phyloP scores from a whole-genome alignment of 2,329 filamentous ascomycete genomes.

The Paracoccidioides lutzii region DNA sequence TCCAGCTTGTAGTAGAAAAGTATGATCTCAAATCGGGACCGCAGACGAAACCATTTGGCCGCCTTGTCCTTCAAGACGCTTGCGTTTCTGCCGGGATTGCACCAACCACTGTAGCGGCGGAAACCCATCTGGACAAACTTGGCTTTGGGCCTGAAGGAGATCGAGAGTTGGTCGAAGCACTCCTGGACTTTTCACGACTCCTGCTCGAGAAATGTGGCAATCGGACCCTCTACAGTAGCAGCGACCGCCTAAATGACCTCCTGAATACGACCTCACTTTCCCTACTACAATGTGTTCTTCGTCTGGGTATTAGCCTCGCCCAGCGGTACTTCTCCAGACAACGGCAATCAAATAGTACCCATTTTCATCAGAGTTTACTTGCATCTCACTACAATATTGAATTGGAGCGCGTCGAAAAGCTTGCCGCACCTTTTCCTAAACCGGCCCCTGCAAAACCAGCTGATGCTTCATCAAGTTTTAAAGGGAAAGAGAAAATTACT shows the following conservation, averaged over 20 bases:
- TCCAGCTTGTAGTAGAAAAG: conserved; percentile 66
- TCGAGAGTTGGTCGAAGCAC: conserved; percentile 60
- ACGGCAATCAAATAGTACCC: conserved; percentile 49
- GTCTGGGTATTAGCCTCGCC: conserved; percentile 72
- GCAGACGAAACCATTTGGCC: conserved; percentile 61
- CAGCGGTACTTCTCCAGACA: conserved; percentile 87
- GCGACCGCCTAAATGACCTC: conserved; percentile 73
- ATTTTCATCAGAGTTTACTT: conserved; percentile 60
- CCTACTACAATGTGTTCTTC: conserved; percentile 64
- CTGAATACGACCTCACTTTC: conserved; percentile 75
- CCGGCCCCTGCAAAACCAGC: conserved; percentile 40
- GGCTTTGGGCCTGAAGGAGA: conserved; percentile 67
- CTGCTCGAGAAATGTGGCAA: conserved; percentile 93
- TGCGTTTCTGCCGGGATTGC: conserved; percentile 49
- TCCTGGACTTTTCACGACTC: conserved; percentile 75
- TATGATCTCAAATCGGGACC: conserved; percentile 72
- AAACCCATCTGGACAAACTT: conserved; percentile 43
- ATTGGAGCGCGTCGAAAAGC: conserved; percentile 66
- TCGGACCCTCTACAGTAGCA: conserved; percentile 90
- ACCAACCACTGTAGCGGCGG: conserved; percentile 40
- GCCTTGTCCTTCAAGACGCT: conserved; percentile 22
- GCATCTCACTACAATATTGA: conserved; percentile 68
- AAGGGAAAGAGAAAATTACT: conserved; percentile 61
- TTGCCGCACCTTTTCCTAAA: conserved; percentile 72
- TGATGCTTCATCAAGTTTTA: conserved; percentile 44